Percentiles rank a stretch among this genome's conserved stretches.
phyloP scores from a whole-genome alignment of 140 eudicot genomes.

The Cichorium intybus region DNA sequence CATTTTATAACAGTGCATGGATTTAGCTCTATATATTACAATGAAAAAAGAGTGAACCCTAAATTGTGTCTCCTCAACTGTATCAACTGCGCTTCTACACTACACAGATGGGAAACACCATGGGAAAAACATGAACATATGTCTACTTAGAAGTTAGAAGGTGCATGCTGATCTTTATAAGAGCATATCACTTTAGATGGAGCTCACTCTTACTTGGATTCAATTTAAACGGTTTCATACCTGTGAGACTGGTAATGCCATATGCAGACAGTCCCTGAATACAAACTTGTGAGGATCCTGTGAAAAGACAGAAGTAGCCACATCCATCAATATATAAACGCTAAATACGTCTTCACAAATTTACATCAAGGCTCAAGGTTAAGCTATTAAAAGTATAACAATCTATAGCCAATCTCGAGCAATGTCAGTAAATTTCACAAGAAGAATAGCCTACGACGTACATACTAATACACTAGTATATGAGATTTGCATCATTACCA shows the following conservation, averaged over 20 bases:
- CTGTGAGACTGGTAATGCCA: slow-evolving; percentile 47
- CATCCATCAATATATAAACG: slow-evolving; percentile 3
- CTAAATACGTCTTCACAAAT: neutral
- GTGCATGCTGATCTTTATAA: neutral
- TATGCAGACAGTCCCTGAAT: no score
- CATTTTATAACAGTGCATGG: slow-evolving; percentile 6
- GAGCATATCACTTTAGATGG: neutral
- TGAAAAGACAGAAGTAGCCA: slow-evolving; percentile 4
- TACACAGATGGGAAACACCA: neutral
- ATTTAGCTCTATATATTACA: neutral
- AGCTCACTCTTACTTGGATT: slow-evolving; percentile 1
- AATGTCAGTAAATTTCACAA: slow-evolving; percentile 8
- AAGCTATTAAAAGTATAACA: no score
- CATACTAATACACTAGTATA: slow-evolving; percentile 49
- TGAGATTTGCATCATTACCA: no score
- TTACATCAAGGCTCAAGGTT: neutral
- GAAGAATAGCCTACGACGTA: neutral
- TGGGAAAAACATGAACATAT: no score
- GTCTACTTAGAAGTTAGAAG: slow-evolving; percentile 7
- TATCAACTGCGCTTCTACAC: no score
- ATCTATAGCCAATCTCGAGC: neutral
- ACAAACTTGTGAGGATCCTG: slow-evolving; percentile 66
- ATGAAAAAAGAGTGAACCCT: neutral
- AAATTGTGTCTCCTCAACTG: neutral
- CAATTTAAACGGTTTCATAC: slow-evolving; percentile 15